Conservation (phyloP, 2,329 filamentous ascomycete species). For the Trichoderma simmonsii region DNA sequence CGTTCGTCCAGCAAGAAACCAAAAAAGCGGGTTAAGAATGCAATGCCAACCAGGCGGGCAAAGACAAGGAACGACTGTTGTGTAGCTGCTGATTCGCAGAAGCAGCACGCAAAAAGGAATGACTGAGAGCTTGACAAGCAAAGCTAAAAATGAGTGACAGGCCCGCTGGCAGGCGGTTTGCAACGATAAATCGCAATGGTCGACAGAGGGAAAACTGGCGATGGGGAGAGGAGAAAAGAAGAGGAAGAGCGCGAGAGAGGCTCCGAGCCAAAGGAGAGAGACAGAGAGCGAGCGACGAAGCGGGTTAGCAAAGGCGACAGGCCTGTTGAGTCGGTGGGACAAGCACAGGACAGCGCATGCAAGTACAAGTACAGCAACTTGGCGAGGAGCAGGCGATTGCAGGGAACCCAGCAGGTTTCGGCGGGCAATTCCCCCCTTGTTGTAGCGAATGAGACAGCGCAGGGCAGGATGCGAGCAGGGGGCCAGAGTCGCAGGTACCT, state of each 20-base stretch:
- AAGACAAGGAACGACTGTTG: constrained; percentile 15
- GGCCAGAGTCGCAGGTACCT: not conserved
- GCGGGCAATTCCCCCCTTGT: constrained; percentile 13
- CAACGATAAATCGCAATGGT: constrained; percentile 32
- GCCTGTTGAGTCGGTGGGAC: constrained; percentile 6
- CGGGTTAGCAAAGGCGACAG: constrained; percentile 10
- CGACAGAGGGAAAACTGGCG: constrained; percentile 33
- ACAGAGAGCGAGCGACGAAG: constrained; percentile 3
- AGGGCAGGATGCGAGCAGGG: constrained; percentile 6
- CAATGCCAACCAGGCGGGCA: constrained; percentile 16
- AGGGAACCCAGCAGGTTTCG: constrained; percentile 12
- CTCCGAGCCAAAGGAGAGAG: constrained; percentile 10
- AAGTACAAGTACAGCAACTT: not conserved
- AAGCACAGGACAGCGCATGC: not conserved
- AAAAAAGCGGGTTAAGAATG: constrained; percentile 22
- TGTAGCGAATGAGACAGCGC: constrained; percentile 23
- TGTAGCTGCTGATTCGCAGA: constrained; percentile 9
- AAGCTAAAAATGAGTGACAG: constrained; percentile 46
- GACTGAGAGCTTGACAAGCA: constrained; percentile 29
- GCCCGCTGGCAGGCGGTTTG: constrained; percentile 53
- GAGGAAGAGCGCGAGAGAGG: constrained; percentile 17
- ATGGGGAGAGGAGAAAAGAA: constrained; percentile 29
- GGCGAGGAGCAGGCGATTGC: not conserved
- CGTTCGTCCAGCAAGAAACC: constrained; percentile 20
- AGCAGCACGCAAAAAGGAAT: constrained; percentile 36